Conservation (phyloP, 148 eudicot species). For the Silene uniflora region DNA sequence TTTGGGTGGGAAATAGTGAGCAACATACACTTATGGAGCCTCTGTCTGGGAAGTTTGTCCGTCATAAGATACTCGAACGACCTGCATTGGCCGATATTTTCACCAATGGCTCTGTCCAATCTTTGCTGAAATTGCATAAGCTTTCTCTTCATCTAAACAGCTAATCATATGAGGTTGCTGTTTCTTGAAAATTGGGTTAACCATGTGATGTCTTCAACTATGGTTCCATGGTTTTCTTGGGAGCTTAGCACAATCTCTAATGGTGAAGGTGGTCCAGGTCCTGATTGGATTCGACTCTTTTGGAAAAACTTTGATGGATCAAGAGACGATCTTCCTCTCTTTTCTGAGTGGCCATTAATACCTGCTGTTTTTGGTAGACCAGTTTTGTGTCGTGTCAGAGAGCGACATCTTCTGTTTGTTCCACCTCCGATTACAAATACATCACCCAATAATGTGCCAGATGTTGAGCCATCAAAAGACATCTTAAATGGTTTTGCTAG, state of each 20-base stretch:
- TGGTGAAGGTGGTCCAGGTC: conserved; percentile 81
- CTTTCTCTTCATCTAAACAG: conserved; percentile 71
- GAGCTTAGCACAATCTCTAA: conserved; percentile 45
- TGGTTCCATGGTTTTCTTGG: conserved; percentile 98
- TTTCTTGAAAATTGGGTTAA: conserved; percentile 90
- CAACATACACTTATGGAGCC: conserved; percentile 70
- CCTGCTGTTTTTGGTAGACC: conserved; percentile 97
- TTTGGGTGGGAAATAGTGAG: conserved; percentile 83
- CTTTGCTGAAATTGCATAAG: conserved; percentile 54
- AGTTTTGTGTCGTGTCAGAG: conserved; percentile 86
- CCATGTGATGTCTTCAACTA: conserved; percentile 62
- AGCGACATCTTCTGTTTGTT: conserved; percentile 74
- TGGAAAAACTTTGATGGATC: conserved; percentile 82
- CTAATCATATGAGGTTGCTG: conserved; percentile 60
- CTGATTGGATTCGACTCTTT: conserved; percentile 91
- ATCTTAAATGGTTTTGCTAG: conserved; percentile 29
- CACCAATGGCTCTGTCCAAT: conserved; percentile 43
- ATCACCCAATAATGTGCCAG: conserved; percentile 23
- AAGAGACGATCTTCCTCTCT: conserved; percentile 65
- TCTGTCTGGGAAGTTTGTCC: conserved; percentile 76
- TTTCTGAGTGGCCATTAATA: conserved; percentile 95
- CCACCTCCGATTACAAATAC: conserved; percentile 51
- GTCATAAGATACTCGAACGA: conserved; percentile 65
- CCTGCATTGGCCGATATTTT: conserved; percentile 63
- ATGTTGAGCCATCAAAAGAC: conserved; percentile 29